Conservation (phyloP, 371 early-diverging fungal genomes). For the Smittium culicis region DNA sequence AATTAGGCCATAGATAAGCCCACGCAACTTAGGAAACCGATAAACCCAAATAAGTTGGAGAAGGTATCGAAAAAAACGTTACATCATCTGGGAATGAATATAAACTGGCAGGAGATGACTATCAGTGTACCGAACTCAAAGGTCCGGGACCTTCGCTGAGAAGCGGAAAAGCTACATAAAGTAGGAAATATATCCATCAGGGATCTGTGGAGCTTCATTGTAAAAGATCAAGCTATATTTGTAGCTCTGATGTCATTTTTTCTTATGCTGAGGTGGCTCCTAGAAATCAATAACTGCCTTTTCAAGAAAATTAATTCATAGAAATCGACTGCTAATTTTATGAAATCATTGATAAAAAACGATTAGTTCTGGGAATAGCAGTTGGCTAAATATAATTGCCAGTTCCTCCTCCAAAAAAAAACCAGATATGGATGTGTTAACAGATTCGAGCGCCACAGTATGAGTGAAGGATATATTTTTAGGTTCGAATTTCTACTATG, state of each 20-base stretch:
- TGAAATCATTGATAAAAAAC: neutral
- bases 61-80: neutral
- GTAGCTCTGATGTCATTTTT: neutral
- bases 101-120: neutral
- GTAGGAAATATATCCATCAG: neutral
- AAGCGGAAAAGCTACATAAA: neutral
- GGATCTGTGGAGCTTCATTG: conserved; percentile 1
- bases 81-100: neutral
- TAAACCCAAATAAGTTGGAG: conserved; percentile 23
- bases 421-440: neutral
- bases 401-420: neutral
- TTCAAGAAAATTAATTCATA: neutral
- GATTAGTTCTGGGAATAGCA: neutral
- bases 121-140: neutral
- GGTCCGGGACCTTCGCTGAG: neutral
- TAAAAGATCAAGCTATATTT: neutral
- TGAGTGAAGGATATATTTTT: neutral
- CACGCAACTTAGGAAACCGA: neutral
- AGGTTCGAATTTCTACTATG: neutral
- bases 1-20: neutral
- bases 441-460: neutral
- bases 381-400: neutral
- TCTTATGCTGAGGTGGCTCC: neutral
- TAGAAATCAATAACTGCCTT: neutral
- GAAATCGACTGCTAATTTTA: neutral